phyloP scores from a whole-genome alignment of 495 filamentous ascomycete species.

The Aspergillus baeticus region DNA sequence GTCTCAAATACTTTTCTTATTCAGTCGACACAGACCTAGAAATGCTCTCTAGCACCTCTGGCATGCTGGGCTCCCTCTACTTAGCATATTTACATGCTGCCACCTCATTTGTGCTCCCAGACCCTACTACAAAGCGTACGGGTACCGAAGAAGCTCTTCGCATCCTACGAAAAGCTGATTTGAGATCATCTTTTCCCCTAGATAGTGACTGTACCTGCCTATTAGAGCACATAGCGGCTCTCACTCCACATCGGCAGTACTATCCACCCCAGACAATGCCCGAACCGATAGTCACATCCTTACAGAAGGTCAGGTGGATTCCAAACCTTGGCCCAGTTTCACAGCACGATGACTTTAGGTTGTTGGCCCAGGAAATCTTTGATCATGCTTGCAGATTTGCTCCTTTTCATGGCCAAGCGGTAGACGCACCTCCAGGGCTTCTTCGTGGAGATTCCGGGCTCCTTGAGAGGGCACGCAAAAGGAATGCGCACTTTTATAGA shows the following conservation, averaged over 20 bases:
- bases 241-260: conserved; percentile 51
- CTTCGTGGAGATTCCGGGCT: conserved; percentile 26
- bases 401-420: neutral
- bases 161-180: conserved; percentile 42
- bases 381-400: conserved; percentile 25
- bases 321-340: conserved; percentile 37
- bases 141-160: conserved; percentile 57
- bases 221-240: conserved; percentile 34
- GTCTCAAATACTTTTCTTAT: conserved; percentile 41
- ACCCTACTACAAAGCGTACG: conserved; percentile 51
- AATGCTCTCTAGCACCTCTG: conserved; percentile 43
- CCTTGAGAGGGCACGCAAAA: conserved; percentile 39
- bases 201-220: conserved; percentile 39
- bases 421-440: neutral
- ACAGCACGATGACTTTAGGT: conserved; percentile 50
- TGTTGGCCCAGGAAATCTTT: conserved; percentile 37
- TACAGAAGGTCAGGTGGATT: conserved; percentile 51
- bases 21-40: conserved; percentile 45
- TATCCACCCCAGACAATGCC: conserved; percentile 50
- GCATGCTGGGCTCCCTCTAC: conserved; percentile 47
- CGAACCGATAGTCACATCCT: neutral
- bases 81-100: conserved; percentile 56
- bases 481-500: conserved; percentile 42
- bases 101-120: conserved; percentile 53
- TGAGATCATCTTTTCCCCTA: conserved; percentile 47